Evolutionary conservation across 352 stramenopile genomes (phyloP).

Genomic region (Globisporangium nagaii): DNA sequence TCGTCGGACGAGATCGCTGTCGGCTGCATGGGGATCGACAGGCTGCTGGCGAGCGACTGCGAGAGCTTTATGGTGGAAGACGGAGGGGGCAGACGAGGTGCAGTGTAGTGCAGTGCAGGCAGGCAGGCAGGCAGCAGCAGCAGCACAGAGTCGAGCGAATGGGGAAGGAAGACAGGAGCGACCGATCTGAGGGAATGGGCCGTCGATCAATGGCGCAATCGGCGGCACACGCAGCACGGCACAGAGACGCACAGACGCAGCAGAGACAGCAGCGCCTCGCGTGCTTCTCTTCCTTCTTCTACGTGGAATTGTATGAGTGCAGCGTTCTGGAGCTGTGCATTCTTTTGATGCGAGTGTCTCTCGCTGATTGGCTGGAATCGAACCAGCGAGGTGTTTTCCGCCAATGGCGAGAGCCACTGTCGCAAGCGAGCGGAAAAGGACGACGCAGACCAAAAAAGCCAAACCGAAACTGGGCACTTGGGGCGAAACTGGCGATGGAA

Average conservation of each 20-base stretch:
- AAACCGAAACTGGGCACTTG: background rate
- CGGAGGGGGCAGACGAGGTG: background rate
- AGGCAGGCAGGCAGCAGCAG: background rate
- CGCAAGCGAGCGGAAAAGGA: background rate
- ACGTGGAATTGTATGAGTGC: too few species aligned
- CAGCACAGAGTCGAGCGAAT: constrained; percentile 1
- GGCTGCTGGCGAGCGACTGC: constrained; percentile 5
- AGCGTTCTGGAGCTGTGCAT: too few species aligned
- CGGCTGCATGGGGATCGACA: constrained; percentile 37
- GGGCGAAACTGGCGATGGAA: too few species aligned
- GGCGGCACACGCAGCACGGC: background rate
- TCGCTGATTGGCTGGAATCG: background rate
- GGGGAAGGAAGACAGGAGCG: background rate
- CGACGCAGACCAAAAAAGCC: background rate
- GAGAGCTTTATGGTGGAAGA: constrained; percentile 16
- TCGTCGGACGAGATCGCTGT: constrained; percentile 49
- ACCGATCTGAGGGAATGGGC: background rate
- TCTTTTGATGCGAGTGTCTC: background rate
- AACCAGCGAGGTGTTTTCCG: background rate
- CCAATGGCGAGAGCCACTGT: background rate
- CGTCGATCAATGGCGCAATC: constrained; percentile 1
- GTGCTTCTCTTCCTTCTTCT: too few species aligned
- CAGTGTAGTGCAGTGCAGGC: too few species aligned
- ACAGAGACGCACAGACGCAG: too few species aligned
- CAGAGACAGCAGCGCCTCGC: too few species aligned